Percentiles rank a stretch among this genome's conserved stretches.
Conservation (phyloP, 805 yeast genomes). For the Yarrowia porcina region DNA sequence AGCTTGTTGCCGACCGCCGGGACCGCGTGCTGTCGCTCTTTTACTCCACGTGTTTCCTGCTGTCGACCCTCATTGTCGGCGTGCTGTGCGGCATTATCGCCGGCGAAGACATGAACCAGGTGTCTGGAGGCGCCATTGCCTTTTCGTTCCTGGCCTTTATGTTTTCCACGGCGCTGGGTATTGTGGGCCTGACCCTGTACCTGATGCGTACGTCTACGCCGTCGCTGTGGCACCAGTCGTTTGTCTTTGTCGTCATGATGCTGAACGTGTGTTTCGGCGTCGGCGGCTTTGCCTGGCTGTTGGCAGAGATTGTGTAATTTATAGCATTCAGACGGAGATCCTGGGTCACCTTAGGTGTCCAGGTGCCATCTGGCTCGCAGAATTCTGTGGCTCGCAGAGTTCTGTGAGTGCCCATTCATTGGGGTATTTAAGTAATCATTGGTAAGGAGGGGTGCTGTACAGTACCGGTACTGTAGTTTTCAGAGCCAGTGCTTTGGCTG, state of each 20-base stretch:
- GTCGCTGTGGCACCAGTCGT: slow-evolving; percentile 44
- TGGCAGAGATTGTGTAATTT: slow-evolving; percentile 29
- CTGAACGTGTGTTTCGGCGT: slow-evolving; percentile 45
- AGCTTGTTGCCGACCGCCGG: slow-evolving; percentile 33
- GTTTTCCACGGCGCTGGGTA: slow-evolving; percentile 44
- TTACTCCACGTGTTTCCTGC: slow-evolving; percentile 42
- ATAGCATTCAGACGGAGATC: too few species aligned
- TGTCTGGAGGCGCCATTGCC: slow-evolving; percentile 33
- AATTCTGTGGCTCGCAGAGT: too few species aligned
- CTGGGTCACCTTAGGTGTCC: too few species aligned
- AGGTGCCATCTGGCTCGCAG: too few species aligned
- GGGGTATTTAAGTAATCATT: too few species aligned
- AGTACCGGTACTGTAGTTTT: too few species aligned
- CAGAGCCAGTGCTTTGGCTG: too few species aligned
- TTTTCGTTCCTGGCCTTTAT: slow-evolving; percentile 44
- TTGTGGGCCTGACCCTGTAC: slow-evolving; percentile 46
- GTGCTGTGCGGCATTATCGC: slow-evolving; percentile 46
- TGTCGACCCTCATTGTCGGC: slow-evolving; percentile 45
- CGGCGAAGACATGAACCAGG: slow-evolving; percentile 36
- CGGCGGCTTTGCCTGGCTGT: slow-evolving; percentile 43
- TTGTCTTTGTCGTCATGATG: slow-evolving; percentile 45
- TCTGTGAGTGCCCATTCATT: too few species aligned
- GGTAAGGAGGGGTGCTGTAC: too few species aligned
- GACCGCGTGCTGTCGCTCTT: slow-evolving; percentile 47
- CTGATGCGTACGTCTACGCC: slow-evolving; percentile 43